These are phyloP conservation scores for Porcisia deanei DNA, from an alignment of 208 protist species.

Conservation along the genomic window DNA sequence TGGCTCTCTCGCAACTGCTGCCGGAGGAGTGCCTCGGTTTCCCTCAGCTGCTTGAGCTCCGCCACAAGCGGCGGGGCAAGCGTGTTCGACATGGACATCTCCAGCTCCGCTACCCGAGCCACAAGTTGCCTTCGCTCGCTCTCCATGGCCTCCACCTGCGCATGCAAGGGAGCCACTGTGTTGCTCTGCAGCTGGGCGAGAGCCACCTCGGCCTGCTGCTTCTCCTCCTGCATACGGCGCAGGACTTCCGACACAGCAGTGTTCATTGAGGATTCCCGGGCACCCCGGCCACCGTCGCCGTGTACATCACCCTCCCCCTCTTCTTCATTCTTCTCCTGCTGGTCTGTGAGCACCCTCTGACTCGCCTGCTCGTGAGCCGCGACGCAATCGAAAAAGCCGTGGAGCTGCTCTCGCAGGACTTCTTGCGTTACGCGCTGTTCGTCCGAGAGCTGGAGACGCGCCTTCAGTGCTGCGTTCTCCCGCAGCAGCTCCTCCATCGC, in stretches of 20 bases:
- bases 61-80: constrained; percentile 46
- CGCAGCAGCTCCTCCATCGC: constrained; percentile 45
- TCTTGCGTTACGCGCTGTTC: constrained; percentile 59
- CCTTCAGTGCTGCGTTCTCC: constrained; percentile 56
- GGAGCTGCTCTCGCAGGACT: constrained; percentile 51
- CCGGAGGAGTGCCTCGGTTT: constrained; percentile 51
- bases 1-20: constrained; percentile 42
- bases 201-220: constrained; percentile 36
- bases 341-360: constrained; percentile 5
- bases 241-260: constrained; percentile 29
- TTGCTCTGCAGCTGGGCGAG: constrained; percentile 36
- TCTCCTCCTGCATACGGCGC: constrained; percentile 37
- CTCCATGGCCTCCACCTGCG: constrained; percentile 49
- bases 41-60: constrained; percentile 63
- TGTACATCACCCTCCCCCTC: constrained; percentile 1
- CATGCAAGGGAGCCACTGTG: constrained; percentile 43
- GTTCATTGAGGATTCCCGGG: constrained; percentile 7
- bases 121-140: constrained; percentile 42
- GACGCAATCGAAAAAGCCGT: constrained; percentile 59
- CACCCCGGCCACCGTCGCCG: neutral
- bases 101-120: constrained; percentile 39
- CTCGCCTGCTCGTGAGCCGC: constrained; percentile 19
- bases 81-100: constrained; percentile 34
- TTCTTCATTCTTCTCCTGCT: neutral
- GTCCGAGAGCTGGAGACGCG: constrained; percentile 42